Evolutionary conservation across 768 basidiomycete species (phyloP).

Genomic region (Pulveroboletus ravenelii): DNA sequence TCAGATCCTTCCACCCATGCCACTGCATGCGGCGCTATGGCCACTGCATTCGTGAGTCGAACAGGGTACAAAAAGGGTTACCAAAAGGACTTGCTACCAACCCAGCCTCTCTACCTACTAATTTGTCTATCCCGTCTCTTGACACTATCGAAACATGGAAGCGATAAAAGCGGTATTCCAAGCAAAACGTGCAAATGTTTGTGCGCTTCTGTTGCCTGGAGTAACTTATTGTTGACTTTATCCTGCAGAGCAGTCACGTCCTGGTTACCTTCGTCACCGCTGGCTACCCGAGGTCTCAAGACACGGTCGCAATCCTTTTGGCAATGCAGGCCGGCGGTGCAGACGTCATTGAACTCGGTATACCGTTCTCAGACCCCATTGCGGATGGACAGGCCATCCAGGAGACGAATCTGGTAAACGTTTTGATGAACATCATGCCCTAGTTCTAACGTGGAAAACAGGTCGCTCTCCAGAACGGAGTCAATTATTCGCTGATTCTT

Average conservation of each 20-base stretch:
- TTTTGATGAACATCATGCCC: background rate
- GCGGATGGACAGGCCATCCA: slow-evolving; percentile 95
- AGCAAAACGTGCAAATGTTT: background rate
- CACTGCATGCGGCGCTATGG: no score
- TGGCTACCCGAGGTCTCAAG: slow-evolving; percentile 74
- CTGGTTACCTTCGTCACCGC: slow-evolving; percentile 92
- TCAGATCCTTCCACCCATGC: no score
- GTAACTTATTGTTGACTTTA: background rate
- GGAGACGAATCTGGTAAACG: slow-evolving; percentile 74
- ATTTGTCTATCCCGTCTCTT: background rate
- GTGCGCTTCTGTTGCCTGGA: background rate
- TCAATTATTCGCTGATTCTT: slow-evolving; percentile 74
- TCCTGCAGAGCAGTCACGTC: slow-evolving; percentile 37
- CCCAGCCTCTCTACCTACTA: no score
- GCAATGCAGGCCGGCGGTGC: slow-evolving; percentile 92
- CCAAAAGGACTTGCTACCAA: no score
- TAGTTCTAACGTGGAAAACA: slow-evolving; percentile 27
- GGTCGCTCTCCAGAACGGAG: slow-evolving; percentile 79
- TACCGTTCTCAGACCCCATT: slow-evolving; percentile 82
- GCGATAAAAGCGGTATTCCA: background rate
- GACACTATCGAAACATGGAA: background rate
- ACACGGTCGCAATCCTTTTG: slow-evolving; percentile 83
- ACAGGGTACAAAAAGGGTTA: no score
- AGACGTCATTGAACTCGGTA: slow-evolving; percentile 92
- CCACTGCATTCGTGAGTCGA: no score